A percentile compares a stretch with the other conserved stretches of the same genome.
phyloP scores from a whole-genome alignment of 1,284 basidiomycete species.

The Kalmanozyma brasiliensis region DNA sequence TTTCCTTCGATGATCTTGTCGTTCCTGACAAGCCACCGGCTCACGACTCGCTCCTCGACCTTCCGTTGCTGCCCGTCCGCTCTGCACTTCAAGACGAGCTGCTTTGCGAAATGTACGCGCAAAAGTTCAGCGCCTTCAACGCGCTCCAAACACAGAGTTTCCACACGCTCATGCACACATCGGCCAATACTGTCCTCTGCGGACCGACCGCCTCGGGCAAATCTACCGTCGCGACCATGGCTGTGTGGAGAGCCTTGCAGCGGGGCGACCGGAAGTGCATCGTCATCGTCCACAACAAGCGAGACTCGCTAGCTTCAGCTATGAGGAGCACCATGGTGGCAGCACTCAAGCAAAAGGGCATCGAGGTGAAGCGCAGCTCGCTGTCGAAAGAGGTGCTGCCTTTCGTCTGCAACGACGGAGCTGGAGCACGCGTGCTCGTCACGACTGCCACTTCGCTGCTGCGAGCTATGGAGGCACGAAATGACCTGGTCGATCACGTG shows the following conservation, averaged over 20 bases:
- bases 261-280: slow-evolving; percentile 14
- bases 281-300: slow-evolving; percentile 15
- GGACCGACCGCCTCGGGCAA: slow-evolving; percentile 86
- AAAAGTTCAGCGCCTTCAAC: slow-evolving; percentile 76
- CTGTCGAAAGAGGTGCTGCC: slow-evolving; percentile 24
- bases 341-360: slow-evolving; percentile 32
- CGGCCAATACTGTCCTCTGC: slow-evolving; percentile 80
- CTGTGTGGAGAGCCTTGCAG: slow-evolving; percentile 35
- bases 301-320: slow-evolving; percentile 24
- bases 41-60: slow-evolving; percentile 79
- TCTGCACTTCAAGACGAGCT: slow-evolving; percentile 67
- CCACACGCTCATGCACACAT: slow-evolving; percentile 82
- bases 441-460: slow-evolving; percentile 68
- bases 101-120: slow-evolving; percentile 54
- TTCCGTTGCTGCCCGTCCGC: slow-evolving; percentile 80
- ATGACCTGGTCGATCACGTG: slow-evolving; percentile 16
- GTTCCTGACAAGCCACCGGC: slow-evolving; percentile 79
- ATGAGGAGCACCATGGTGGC: slow-evolving; percentile 13
- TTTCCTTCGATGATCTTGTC: slow-evolving; percentile 77
- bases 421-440: slow-evolving; percentile 62
- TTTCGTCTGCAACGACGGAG: slow-evolving; percentile 12
- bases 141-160: slow-evolving; percentile 89
- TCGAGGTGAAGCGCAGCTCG: slow-evolving; percentile 27
- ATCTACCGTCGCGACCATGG: slow-evolving; percentile 73
- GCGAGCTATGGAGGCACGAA: slow-evolving; percentile 44